Evolutionary conservation across 768 basidiomycete genomes (phyloP), one percentile per base, ranked within the genome.

Genomic region (Cytidiella melzeri): DNA sequence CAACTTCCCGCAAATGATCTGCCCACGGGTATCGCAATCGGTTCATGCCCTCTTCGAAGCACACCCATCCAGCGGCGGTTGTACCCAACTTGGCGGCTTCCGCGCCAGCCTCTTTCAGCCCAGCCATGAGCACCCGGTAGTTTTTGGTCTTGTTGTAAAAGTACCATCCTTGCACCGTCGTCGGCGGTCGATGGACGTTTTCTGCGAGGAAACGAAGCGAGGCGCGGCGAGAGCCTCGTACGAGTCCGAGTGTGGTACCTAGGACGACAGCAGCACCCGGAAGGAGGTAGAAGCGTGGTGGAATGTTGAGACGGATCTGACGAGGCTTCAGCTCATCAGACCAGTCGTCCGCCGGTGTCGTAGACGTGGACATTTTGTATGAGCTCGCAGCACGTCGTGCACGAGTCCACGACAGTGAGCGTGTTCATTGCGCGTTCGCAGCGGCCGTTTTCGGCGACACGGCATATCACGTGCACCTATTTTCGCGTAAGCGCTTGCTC

Each of bases 141-240:
- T 94, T 94, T 67, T 94, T 95, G 24, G 90, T 92, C 73, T 94
- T 94, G 64, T 91, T 87, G 80, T 95, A 94, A 59, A 91, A 87
- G 66, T 93, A 95, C 92, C 92, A 94, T 51, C 92, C 92, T 57
- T 84, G 80, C 50, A 91, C 76, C 25, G 92, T 95, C 57, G 69
- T 83, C 19, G 92, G 92, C 42, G 86, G 76, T 48, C 89, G 76
- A 67, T 95, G 92, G 39, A 83, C 92, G 64, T 95, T 94, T 66
- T 95, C 92, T n/a, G 91, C 92, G 43, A 93, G 75, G 65, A 87
- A 94, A 45, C 81, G 84, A 63, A 92, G 69, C 11, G 80, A 76
- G n/a, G 85, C 81, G 41, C 66, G 72, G 39, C 85, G 78, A 10
- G 82, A 81, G 18, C 84, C 86, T 18, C 88, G 82, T 57, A 86